Evolutionary conservation across 2,329 filamentous ascomycete species (phyloP).

Genomic region (Epichloe gansuensis): DNA sequence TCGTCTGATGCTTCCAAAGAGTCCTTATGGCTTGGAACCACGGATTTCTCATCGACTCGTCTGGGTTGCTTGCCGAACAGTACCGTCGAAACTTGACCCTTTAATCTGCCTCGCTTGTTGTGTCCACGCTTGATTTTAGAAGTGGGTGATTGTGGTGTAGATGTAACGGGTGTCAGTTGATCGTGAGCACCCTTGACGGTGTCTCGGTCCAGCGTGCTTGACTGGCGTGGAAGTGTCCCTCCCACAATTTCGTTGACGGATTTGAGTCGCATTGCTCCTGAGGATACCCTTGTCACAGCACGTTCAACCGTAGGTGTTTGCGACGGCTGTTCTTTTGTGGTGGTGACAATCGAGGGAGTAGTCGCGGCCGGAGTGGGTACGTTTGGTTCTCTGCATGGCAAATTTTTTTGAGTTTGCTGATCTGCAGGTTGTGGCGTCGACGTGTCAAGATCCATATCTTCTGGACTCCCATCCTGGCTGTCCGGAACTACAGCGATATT

Average conservation of each 20-base stretch:
- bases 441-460: slow-evolving; percentile 24
- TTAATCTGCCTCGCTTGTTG: slow-evolving; percentile 42
- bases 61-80: slow-evolving; percentile 60
- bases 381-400: slow-evolving; percentile 1
- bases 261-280: slow-evolving; percentile 58
- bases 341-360: slow-evolving; percentile 4
- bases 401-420: slow-evolving; percentile 7
- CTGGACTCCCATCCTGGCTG: slow-evolving; percentile 20
- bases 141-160: slow-evolving; percentile 31
- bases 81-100: slow-evolving; percentile 60
- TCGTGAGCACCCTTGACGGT: slow-evolving; percentile 18
- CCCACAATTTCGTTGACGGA: slow-evolving; percentile 62
- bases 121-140: slow-evolving; percentile 23
- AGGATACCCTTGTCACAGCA: slow-evolving; percentile 58
- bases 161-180: slow-evolving; percentile 29
- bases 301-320: slow-evolving; percentile 26
- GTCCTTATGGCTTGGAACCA: slow-evolving; percentile 29
- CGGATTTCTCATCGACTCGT: slow-evolving; percentile 34
- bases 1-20: slow-evolving; percentile 40
- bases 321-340: slow-evolving; percentile 3
- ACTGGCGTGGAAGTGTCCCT: slow-evolving; percentile 33
- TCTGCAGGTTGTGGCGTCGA: slow-evolving; percentile 13
- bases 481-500: slow-evolving; percentile 19
- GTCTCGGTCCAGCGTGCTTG: slow-evolving; percentile 22
- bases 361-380: slow-evolving; percentile 5